Conservation (phyloP, 2,329 filamentous ascomycete species). For the Microsporum ferrugineum region DNA sequence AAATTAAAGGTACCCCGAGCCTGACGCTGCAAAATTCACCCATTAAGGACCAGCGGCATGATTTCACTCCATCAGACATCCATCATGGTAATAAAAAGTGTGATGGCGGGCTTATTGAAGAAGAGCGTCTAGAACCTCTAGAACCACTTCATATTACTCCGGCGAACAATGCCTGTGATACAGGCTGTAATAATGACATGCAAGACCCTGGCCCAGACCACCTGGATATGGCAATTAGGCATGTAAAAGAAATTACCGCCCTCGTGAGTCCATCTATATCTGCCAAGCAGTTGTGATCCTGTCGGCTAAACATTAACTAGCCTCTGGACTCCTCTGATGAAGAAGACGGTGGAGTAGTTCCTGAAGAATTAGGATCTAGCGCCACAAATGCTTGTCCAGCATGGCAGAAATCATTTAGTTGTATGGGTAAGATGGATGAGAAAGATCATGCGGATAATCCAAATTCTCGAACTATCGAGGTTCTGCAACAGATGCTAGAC, state of each 20-base stretch:
- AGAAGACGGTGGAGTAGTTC: conserved; percentile 14
- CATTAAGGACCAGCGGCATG: not conserved
- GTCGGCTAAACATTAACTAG: not conserved
- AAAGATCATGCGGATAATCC: conserved; percentile 45
- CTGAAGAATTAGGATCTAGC: not conserved
- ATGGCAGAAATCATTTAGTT: conserved; percentile 42
- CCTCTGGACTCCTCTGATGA: conserved; percentile 18
- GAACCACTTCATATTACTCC: not conserved
- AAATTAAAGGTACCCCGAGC: conserved; percentile 20
- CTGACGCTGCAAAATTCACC: conserved; percentile 7
- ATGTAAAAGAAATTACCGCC: not conserved
- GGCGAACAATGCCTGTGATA: not conserved
- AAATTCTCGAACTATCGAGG: conserved; percentile 62
- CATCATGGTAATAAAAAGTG: not conserved
- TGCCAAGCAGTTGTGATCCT: not conserved
- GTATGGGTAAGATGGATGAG: conserved; percentile 47
- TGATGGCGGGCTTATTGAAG: not conserved
- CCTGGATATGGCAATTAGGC: not conserved
- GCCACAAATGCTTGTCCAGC: conserved; percentile 1
- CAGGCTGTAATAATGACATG: not conserved
- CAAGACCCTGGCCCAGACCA: not conserved
- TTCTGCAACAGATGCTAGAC: conserved; percentile 65
- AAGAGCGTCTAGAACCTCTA: not conserved
- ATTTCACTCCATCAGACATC: not conserved
- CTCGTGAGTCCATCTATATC: not conserved